Percentiles rank a stretch among this genome's conserved stretches.
phyloP scores from a whole-genome alignment of 2,329 filamentous ascomycete species.

The Exophiala sp. region DNA sequence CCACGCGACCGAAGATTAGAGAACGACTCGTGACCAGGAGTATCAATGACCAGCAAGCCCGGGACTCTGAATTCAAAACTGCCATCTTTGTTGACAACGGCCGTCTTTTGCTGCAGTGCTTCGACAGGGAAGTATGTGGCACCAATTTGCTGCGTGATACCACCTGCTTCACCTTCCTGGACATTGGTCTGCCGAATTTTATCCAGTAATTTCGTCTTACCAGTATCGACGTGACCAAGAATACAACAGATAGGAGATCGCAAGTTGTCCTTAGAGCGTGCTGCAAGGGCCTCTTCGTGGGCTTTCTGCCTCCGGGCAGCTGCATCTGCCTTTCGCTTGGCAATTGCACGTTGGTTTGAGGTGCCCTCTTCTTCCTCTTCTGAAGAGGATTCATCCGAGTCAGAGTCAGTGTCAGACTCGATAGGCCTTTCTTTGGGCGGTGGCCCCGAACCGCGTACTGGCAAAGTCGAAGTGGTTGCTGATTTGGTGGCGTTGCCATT shows the following conservation, averaged over 20 bases:
- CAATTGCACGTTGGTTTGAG: conserved; percentile 67
- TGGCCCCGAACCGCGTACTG: conserved; percentile 10
- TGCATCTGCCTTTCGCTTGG: conserved; percentile 79
- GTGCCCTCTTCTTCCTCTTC: conserved; percentile 64
- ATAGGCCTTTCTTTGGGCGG: conserved; percentile 17
- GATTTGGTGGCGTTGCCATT: conserved; percentile 7
- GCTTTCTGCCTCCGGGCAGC: conserved; percentile 84
- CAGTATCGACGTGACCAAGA: conserved; percentile 98
- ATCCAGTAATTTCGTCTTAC: conserved; percentile 98
- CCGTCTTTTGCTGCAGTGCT: conserved; percentile 85
- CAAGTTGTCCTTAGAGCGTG: conserved; percentile 87
- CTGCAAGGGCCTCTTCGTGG: conserved; percentile 85
- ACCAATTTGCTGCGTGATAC: conserved; percentile 99
- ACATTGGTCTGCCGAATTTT: conserved; percentile 99
- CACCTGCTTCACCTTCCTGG: conserved; percentile 97
- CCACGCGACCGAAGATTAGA: conserved; percentile 95
- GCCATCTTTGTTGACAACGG: conserved; percentile 86
- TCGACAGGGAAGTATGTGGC: conserved; percentile 98
- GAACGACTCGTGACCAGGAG: conserved; percentile 99
- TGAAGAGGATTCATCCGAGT: conserved; percentile 60
- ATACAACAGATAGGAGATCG: conserved; percentile 99
- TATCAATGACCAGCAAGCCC: conserved; percentile 94
- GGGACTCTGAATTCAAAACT: conserved; percentile 96
- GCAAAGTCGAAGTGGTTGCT: conserved; percentile 10
- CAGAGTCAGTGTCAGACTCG: conserved; percentile 46